Evolutionary conservation across 2,329 filamentous ascomycete species (phyloP).

Genomic region (Monilinia laxa): DNA sequence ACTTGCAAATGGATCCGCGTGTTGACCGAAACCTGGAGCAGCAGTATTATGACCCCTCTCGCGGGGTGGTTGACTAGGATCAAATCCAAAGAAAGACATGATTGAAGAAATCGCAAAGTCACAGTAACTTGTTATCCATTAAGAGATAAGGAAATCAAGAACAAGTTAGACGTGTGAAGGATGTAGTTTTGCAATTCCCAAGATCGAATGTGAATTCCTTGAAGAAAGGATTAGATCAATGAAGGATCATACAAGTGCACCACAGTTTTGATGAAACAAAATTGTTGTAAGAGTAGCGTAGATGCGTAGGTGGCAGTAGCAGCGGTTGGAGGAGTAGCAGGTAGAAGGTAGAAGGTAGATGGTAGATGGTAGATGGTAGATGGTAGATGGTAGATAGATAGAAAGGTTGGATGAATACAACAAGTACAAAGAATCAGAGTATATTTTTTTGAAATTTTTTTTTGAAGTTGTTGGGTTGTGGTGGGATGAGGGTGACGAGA

Average conservation of each 20-base stretch:
- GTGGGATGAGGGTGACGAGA: conserved; percentile 17
- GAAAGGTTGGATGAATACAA: conserved; percentile 3
- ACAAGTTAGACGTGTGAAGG: not conserved
- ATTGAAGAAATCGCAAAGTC: conserved; percentile 17
- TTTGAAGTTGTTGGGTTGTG: not conserved
- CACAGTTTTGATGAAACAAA: conserved; percentile 3
- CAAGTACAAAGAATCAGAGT: not conserved
- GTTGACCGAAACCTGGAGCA: conserved; percentile 78
- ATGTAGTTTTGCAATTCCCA: not conserved
- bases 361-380: too few species aligned
- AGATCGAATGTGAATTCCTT: not conserved
- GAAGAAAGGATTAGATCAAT: conserved; percentile 9
- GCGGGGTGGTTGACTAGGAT: conserved; percentile 60
- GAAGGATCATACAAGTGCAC: conserved; percentile 6
- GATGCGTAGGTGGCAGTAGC: too few species aligned
- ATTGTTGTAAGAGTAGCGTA: not conserved
- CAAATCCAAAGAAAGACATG: conserved; percentile 95
- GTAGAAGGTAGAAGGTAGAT: not conserved
- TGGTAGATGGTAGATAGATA: not conserved
- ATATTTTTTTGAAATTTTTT: not conserved
- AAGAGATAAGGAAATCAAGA: not conserved
- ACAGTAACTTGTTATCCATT: conserved; percentile 14
- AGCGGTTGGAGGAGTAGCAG: not conserved
- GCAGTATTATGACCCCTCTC: conserved; percentile 64
- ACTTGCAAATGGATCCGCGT: conserved; percentile 83